phyloP scores from a whole-genome alignment of 1,284 basidiomycete species.

The Schizophyllum commune region DNA sequence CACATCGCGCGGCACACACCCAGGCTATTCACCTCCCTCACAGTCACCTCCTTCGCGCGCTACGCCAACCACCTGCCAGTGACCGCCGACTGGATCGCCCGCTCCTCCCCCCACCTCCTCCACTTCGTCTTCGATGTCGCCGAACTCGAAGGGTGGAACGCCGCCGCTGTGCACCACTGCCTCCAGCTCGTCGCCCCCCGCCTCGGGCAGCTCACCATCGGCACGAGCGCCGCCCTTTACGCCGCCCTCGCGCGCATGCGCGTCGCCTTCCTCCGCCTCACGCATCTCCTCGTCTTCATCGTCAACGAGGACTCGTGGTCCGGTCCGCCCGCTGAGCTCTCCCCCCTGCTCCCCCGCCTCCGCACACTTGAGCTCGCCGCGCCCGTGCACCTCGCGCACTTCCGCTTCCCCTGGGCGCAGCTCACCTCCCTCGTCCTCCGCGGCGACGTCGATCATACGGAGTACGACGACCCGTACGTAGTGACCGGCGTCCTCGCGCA shows the following conservation, averaged over 20 bases:
- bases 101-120: background rate
- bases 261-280: background rate
- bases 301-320: background rate
- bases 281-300: background rate
- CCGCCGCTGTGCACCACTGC: background rate
- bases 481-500: background rate
- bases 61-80: background rate
- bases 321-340: background rate
- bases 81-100: background rate
- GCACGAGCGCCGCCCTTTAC: background rate
- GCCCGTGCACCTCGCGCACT: background rate
- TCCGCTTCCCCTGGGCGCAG: background rate
- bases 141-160: background rate
- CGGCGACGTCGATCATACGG: background rate
- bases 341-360: background rate
- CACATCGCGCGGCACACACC: background rate
- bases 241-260: background rate
- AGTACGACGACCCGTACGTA: background rate
- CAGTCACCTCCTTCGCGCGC: background rate
- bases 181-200: background rate
- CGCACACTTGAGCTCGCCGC: background rate
- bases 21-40: background rate
- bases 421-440: background rate
- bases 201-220: background rate
- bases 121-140: background rate